Evolutionary conservation across 352 stramenopile genomes (phyloP), one percentile per base, ranked within the genome.

Genomic region (Phytopythium mirpurense): DNA sequence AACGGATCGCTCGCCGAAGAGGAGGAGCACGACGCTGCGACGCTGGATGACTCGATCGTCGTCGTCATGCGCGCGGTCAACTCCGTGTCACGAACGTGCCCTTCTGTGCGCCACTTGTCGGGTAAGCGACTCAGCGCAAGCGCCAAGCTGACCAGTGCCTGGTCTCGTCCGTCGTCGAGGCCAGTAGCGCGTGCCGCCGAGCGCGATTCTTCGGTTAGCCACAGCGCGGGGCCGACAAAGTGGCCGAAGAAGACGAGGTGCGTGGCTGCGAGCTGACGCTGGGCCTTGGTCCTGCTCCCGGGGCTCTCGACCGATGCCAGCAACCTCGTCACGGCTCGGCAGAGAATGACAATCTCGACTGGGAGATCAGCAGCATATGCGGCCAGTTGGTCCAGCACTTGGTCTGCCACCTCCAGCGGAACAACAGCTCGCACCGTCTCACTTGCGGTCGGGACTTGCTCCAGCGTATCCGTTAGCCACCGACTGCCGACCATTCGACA

Each of bases 241-340:
- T 92, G 77, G 38, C 83, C 78, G 57, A 88, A 90, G 21, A 92
- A 86, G n/a, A 90, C 65, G 3, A 88, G 52, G 57, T 90, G 82
- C n/a, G 82, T 54, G 0, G 60, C 68, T 35, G 57, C 32, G 12
- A 68, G 32, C 26, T 68, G 54, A 44, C 43, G 27, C 50, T 35
- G 24, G 2, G 47, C 19, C 11, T 60, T 50, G 12, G 5, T 24
- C 35, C 36, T 35, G 5, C 24, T 11, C 45, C 21, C 29, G n/a
- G 6, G 18, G 48, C 11, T 16, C 5, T 42, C 41, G 2, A 34
- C 18, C 15, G 49, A 42, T 5, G 18, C 23, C 35, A 76, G 52
- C 26, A 85, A 23, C 24, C 65, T 71, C 21, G 27, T 55, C 48
- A 64, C 72, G 4, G 56, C 62, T 3, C 70, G 77, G 61, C 70